Evolutionary conservation across 805 yeast genomes (phyloP), one percentile per base, ranked within the genome.

Genomic region (Kodamaea restingae): DNA sequence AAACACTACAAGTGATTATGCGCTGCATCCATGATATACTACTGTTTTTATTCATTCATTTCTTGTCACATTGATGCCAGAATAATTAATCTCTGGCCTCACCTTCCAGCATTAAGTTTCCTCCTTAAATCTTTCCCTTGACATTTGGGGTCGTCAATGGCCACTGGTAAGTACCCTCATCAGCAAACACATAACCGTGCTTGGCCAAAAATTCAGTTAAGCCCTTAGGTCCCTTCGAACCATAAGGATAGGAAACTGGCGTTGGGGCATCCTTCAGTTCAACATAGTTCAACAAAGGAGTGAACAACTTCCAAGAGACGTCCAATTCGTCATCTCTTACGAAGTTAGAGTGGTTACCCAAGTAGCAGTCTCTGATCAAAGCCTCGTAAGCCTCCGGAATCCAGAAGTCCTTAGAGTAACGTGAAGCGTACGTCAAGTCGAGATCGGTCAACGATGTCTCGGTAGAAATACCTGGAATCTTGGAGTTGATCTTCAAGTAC

Each of bases 301-400:
- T 93, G 72, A 91, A 93, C 43, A 93, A 70, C 51, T 74, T 75
- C 98, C 98, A 93, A 44, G 95, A 83, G 43, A 83, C 80, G 41
- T 90, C 97, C 58, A 93, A 76, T 70, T 93, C 98, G 61, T 93
- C 98, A 60, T 91, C 97, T 69, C 98, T 83, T 24, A 93, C 98
- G 60, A 93, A 93, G 70, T 91, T 91, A 38, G 98, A 85, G 67
- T 93, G 98, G 65, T 90, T 95, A 41, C 95, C 98, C 50, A 78
- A 75, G 58, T 84, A 65, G 47, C 91, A 85, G 64, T 93, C 98
- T 64, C 95, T 80, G 54, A 93, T 87, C 52, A 93, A 78, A 1
- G 96, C 84, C 71, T 93, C 98, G 64, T 93, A 93, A 30, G 98
- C 98, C 71, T 91, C 96, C 32, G 98, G 98, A 55, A 93, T 90